These are phyloP conservation scores for Aspergillus felis DNA, from an alignment of 2,329 filamentous ascomycete genomes.

Conservation along the genomic window DNA sequence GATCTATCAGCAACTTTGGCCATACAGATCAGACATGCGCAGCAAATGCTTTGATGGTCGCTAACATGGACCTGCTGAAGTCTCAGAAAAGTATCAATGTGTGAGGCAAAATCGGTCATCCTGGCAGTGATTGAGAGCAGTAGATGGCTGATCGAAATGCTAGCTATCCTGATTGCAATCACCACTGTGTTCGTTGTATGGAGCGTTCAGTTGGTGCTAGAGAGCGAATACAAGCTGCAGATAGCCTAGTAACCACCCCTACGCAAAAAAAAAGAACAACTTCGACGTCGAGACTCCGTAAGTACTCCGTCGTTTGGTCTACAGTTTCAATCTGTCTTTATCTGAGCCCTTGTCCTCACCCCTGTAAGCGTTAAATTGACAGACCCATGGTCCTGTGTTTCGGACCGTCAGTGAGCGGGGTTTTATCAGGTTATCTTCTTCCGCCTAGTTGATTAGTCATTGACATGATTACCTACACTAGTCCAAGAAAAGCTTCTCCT, in stretches of 20 bases:
- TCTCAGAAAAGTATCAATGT: not conserved
- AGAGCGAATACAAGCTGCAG: not conserved
- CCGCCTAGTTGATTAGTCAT: not conserved
- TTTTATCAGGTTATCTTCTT: not conserved
- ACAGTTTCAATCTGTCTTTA: not conserved
- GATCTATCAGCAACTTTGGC: constrained; percentile 8
- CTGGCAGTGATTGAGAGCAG: not conserved
- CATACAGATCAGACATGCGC: constrained; percentile 3
- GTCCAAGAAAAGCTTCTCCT: not conserved
- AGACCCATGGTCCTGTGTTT: constrained; percentile 10
- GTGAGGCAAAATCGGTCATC: not conserved
- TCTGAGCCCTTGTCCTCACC: not conserved
- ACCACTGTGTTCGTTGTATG: not conserved
- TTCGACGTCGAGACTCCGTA: not conserved
- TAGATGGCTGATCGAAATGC: not conserved
- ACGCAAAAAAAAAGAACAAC: not conserved
- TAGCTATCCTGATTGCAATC: not conserved
- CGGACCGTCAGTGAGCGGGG: constrained; percentile 3
- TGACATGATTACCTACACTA: not conserved
- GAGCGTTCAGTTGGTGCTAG: not conserved
- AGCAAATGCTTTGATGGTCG: not conserved
- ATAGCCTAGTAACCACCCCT: not conserved
- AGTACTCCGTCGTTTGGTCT: not conserved
- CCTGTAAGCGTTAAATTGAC: not conserved
- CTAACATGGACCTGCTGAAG: not conserved